Percentiles rank a stretch among this genome's conserved stretches.
Evolutionary conservation across 805 yeast species (phyloP).

Genomic region (Candida taoyuanica): DNA sequence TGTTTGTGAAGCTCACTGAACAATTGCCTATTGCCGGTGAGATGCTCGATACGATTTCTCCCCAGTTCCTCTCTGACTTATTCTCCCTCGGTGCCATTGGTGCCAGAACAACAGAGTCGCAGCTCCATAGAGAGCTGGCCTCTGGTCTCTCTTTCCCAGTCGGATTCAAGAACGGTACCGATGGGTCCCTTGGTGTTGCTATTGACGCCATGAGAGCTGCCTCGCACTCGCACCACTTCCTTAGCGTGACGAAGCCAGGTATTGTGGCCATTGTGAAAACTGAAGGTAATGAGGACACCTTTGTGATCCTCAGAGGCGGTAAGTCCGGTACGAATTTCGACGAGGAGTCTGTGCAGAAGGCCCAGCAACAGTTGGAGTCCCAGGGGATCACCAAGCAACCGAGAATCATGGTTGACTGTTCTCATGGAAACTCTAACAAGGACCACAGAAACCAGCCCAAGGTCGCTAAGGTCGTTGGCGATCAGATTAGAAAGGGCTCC

Average conservation of each 20-base stretch:
- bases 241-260: constrained; percentile 94
- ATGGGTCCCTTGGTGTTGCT: constrained; percentile 91
- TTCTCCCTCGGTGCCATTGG: constrained; percentile 98
- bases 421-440: constrained; percentile 93
- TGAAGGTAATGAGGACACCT: constrained; percentile 86
- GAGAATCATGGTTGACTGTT: constrained; percentile 93
- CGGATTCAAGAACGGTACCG: constrained; percentile 98
- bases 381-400: constrained; percentile 38
- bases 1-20: constrained; percentile 79
- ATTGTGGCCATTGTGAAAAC: constrained; percentile 95
- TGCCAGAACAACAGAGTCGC: constrained; percentile 98
- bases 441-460: constrained; percentile 90
- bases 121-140: constrained; percentile 93
- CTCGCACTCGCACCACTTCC: constrained; percentile 87
- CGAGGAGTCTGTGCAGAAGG: constrained; percentile 61
- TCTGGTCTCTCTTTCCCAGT: constrained; percentile 97
- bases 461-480: constrained; percentile 73
- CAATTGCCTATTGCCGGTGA: constrained; percentile 92
- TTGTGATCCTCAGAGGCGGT: constrained; percentile 94
- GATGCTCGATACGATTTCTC: constrained; percentile 96
- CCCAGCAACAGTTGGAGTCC: constrained; percentile 54
- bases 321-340: constrained; percentile 90
- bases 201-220: constrained; percentile 93
- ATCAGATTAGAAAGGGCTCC: constrained; percentile 76
- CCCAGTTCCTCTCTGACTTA: constrained; percentile 89